Evolutionary conservation across 345 rosid species (phyloP).

Genomic region (Sonneratia alba): DNA sequence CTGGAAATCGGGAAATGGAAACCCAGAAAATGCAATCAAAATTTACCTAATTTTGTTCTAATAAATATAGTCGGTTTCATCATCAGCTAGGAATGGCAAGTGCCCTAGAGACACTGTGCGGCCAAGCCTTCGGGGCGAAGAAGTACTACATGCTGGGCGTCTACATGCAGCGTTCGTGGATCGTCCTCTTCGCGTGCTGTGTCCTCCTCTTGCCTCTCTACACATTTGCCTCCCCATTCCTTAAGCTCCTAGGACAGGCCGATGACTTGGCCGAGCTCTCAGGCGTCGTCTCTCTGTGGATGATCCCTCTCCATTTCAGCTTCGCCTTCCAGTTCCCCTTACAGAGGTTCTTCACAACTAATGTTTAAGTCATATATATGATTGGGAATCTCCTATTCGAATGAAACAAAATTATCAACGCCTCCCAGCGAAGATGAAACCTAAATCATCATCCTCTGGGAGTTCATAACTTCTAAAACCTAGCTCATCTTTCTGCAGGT

Average conservation of each 20-base stretch:
- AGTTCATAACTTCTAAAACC: too few relatives aligned
- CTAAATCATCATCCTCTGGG: too few relatives aligned
- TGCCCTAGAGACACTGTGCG: slow-evolving; percentile 54
- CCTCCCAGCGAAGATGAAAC: too few relatives aligned
- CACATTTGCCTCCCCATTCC: slow-evolving; percentile 39
- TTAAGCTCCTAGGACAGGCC: slow-evolving; percentile 61
- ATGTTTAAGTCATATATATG: too few relatives aligned
- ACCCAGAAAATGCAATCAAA: not conserved
- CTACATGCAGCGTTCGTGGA: slow-evolving; percentile 73
- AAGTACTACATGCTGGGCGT: slow-evolving; percentile 58
- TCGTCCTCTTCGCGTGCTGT: slow-evolving; percentile 40
- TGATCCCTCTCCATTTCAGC: slow-evolving; percentile 72
- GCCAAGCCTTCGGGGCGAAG: slow-evolving; percentile 70
- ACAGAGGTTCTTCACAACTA: slow-evolving; percentile 19
- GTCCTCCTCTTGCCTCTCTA: slow-evolving; percentile 47
- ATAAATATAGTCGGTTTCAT: not conserved
- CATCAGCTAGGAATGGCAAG: slow-evolving; percentile 64
- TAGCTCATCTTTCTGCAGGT: slow-evolving; percentile 17
- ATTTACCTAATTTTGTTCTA: not conserved
- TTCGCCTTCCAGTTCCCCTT: slow-evolving; percentile 65
- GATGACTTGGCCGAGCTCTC: slow-evolving; percentile 49
- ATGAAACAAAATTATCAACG: too few relatives aligned
- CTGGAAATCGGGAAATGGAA: not conserved
- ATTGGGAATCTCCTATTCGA: too few relatives aligned
- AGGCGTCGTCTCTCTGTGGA: slow-evolving; percentile 33